Evolutionary conservation across 768 basidiomycete species (phyloP).

Genomic region (Lyophyllum decastes): DNA sequence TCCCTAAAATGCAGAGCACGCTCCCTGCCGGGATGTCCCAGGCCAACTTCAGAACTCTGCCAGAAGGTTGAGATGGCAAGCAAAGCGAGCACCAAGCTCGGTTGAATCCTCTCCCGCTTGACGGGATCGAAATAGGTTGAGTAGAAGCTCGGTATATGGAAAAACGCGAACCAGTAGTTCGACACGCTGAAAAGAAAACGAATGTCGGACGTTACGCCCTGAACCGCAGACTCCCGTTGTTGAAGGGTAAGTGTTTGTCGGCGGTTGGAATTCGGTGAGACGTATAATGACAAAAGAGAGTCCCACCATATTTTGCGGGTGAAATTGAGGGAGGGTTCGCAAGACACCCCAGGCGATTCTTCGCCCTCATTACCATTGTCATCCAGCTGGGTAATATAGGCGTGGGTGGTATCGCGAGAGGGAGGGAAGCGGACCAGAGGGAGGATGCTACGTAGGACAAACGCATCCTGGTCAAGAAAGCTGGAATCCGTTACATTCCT

Average conservation of each 20-base stretch:
- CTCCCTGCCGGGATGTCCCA: constrained; percentile 50
- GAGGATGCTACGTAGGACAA: constrained; percentile 22
- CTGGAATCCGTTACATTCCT: background rate
- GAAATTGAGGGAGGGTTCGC: constrained; percentile 67
- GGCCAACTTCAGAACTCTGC: constrained; percentile 64
- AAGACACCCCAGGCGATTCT: constrained; percentile 33
- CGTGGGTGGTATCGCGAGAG: background rate
- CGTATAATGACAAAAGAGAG: constrained; percentile 59
- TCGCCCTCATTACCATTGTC: constrained; percentile 19
- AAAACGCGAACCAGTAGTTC: constrained; percentile 74
- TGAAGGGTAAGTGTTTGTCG: constrained; percentile 35
- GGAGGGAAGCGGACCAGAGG: constrained; percentile 7
- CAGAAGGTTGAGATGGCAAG: constrained; percentile 70
- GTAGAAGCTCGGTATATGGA: constrained; percentile 72
- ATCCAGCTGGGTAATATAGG: constrained; percentile 22
- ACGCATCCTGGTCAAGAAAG: constrained; percentile 11
- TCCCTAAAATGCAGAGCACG: constrained; percentile 64
- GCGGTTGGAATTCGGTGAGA: constrained; percentile 33
- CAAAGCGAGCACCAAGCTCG: constrained; percentile 61
- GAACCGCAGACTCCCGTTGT: constrained; percentile 47
- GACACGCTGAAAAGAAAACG: constrained; percentile 65
- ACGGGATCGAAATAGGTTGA: constrained; percentile 55
- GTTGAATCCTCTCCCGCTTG: constrained; percentile 60
- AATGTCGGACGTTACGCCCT: constrained; percentile 54
- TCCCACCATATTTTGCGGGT: constrained; percentile 82